A percentile compares a stretch with the other conserved stretches of the same genome.
phyloP scores from a whole-genome alignment of 495 filamentous ascomycete genomes.

The Aspergillus coremiiformis region DNA sequence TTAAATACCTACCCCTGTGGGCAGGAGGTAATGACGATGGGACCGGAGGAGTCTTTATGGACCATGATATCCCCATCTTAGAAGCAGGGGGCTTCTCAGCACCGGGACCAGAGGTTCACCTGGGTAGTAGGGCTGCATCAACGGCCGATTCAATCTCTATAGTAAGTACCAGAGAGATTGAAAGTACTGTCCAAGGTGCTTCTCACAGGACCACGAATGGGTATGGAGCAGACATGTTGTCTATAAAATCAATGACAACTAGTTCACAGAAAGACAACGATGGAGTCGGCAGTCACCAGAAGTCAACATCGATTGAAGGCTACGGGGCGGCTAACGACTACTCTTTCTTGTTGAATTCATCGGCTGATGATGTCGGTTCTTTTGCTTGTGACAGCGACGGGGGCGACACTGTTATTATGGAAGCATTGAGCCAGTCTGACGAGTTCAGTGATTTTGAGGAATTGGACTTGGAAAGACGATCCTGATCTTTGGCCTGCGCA shows the following conservation, averaged over 20 bases:
- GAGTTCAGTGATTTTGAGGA: constrained; percentile 7
- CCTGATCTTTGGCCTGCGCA: not conserved
- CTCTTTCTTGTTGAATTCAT: constrained; percentile 7
- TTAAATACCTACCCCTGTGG: constrained; percentile 47
- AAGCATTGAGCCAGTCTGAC: not conserved
- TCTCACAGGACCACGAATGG: constrained; percentile 29
- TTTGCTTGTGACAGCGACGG: constrained; percentile 6
- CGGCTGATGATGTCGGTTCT: constrained; percentile 2
- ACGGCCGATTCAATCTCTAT: constrained; percentile 19
- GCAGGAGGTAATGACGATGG: constrained; percentile 50
- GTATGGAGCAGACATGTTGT: constrained; percentile 22
- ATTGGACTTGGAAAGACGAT: not conserved
- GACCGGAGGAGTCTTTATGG: constrained; percentile 44
- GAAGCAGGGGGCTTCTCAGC: constrained; percentile 36
- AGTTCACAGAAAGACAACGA: not conserved
- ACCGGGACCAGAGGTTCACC: constrained; percentile 38
- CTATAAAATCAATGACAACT: constrained; percentile 14
- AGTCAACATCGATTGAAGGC: not conserved
- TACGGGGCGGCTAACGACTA: not conserved
- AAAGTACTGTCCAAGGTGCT: constrained; percentile 27
- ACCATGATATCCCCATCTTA: constrained; percentile 31
- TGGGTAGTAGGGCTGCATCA: constrained; percentile 25
- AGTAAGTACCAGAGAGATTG: constrained; percentile 20
- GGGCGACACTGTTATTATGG: constrained; percentile 7
- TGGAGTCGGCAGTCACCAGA: constrained; percentile 1